Evolutionary conservation across 1,284 basidiomycete species (phyloP), one percentile per base, ranked within the genome.

Genomic region (Ustilago hordei): DNA sequence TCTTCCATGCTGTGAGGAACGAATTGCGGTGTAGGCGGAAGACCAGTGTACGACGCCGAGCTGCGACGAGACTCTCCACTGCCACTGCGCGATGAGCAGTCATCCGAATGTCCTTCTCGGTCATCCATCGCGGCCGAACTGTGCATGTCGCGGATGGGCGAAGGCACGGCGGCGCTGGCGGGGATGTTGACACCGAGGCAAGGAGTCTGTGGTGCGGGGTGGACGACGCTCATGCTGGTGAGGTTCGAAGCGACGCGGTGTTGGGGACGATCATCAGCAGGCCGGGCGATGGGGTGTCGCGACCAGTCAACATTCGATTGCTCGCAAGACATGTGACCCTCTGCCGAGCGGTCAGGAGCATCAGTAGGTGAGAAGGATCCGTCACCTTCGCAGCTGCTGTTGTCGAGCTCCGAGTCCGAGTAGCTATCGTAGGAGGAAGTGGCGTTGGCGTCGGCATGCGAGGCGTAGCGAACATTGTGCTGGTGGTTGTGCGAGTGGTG

Each of bases 1-100:
- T 70, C 73, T 11, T 71, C 65, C 54, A 76, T 61, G 52, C 62
- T 60, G 59, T 80, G 75, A 17, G 76, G 43, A 11, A 66, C 50
- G 47, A 77, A 79, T 13, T 78, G 72, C 34, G 80, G 80, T 8
- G 80, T 82, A 4, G 76, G 79, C 17, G 80, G 80, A 47, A 82
- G 53, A 13, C 80, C 80, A 23, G 79, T 79, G 76, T 79, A 82
- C 19, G 79, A 81, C 1, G 70, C 70, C 32, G 75, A 80, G 60
- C 79, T 81, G 15, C 75, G 68, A 12, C 78, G 71, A 39, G 66
- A 67, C 45, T 70, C 71, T 19, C 75, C 75, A 39, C 75, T 78
- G 23, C 69, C 69, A 41, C 80, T 82, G 35, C 70, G 78, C 28
- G 76, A 79, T 6, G 75, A 76, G 56, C 75, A 64, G 56, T 72